Evolutionary conservation across 2,329 filamentous ascomycete species (phyloP).

Genomic region (Fusarium secorum): DNA sequence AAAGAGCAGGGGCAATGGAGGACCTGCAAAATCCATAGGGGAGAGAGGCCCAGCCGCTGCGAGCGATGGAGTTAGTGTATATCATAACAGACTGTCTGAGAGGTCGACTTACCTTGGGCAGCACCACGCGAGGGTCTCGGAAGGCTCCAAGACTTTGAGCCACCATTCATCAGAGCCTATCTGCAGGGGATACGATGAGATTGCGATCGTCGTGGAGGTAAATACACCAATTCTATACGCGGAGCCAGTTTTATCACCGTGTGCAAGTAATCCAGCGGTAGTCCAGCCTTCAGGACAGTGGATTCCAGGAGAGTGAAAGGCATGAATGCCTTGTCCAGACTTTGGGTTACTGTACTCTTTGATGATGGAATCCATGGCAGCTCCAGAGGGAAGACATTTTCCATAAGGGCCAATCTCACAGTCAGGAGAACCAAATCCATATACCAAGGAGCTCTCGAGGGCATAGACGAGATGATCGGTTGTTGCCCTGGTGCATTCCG

Average conservation of each 20-base stretch:
- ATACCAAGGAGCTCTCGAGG: neutral
- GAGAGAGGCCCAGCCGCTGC: conserved; percentile 22
- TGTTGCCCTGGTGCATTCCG: conserved; percentile 31
- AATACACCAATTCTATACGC: conserved; percentile 15
- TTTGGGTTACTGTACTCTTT: neutral
- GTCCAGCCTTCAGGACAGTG: conserved; percentile 39
- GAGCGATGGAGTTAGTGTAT: neutral
- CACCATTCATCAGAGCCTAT: neutral
- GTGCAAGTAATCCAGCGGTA: conserved; percentile 31
- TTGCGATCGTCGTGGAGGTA: neutral
- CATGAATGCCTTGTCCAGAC: conserved; percentile 12
- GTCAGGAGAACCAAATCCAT: neutral
- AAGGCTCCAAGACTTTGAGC: conserved; percentile 9
- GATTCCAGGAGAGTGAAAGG: conserved; percentile 38
- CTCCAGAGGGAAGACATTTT: conserved; percentile 37
- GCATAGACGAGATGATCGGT: conserved; percentile 5
- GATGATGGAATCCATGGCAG: conserved; percentile 11
- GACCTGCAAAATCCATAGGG: conserved; percentile 15
- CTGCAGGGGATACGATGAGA: neutral
- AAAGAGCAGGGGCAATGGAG: neutral
- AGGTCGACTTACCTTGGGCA: conserved; percentile 30
- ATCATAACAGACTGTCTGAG: neutral
- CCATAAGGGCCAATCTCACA: conserved; percentile 10
- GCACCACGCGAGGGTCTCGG: conserved; percentile 36
- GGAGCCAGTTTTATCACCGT: neutral